Percentiles rank a stretch among this genome's conserved stretches.
Evolutionary conservation across 305 asterid genomes (phyloP).

Genomic region (Solanum hybrid): DNA sequence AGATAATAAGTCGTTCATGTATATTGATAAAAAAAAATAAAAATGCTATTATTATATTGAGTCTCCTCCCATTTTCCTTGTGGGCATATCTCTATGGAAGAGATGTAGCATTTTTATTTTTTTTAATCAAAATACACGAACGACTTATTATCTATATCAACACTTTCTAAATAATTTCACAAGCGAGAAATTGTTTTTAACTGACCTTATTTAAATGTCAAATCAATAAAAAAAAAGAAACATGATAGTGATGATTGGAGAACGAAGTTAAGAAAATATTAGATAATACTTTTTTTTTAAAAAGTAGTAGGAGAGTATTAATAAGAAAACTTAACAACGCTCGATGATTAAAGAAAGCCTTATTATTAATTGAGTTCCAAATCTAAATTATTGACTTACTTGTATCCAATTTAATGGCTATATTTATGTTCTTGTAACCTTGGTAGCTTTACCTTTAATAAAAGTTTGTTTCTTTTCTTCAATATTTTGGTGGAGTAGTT

Average conservation of each 20-base stretch:
- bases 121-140: no score
- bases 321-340: background rate
- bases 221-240: background rate
- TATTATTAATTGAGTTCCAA: background rate
- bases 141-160: no score
- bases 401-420: background rate
- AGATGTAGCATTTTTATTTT: no score
- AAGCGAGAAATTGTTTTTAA: background rate
- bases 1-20: background rate
- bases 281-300: no score
- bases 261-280: background rate
- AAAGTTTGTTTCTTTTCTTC: background rate
- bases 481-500: background rate
- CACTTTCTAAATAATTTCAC: no score
- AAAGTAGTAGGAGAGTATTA: background rate
- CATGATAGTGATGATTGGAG: background rate
- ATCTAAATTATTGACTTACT: background rate
- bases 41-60: no score
- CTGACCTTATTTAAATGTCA: background rate
- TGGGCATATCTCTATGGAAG: no score
- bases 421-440: background rate
- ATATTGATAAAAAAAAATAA: no score
- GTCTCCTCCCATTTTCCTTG: no score
- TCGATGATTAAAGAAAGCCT: background rate
- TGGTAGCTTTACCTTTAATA: background rate